Evolutionary conservation across 1,284 basidiomycete species (phyloP).

Genomic region (Inonotus hispidus): DNA sequence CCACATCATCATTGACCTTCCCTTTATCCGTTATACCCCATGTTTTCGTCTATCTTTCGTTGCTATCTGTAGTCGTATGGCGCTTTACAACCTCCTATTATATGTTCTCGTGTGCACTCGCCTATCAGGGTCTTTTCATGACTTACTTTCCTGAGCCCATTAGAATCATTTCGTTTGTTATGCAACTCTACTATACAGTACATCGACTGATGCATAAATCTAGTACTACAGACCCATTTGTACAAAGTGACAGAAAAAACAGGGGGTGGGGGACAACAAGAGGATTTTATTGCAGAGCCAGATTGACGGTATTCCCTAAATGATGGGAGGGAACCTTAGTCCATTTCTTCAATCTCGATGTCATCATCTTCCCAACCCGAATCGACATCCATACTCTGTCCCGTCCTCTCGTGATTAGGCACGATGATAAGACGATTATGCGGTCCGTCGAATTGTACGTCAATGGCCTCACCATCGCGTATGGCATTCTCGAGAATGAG

Average conservation of each 20-base stretch:
- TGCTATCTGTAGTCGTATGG: not conserved
- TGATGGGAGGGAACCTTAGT: slow-evolving; percentile 32
- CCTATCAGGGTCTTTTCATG: not conserved
- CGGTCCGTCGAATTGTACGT: slow-evolving; percentile 78
- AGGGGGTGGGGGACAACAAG: no score
- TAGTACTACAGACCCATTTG: not conserved
- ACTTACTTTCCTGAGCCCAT: not conserved
- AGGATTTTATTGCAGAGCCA: no score
- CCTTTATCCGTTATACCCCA: not conserved
- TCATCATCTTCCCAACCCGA: slow-evolving; percentile 44
- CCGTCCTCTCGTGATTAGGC: slow-evolving; percentile 78
- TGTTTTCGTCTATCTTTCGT: not conserved
- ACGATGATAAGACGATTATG: slow-evolving; percentile 77
- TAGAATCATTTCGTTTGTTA: not conserved
- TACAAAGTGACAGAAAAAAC: no score
- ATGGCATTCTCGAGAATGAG: slow-evolving; percentile 83
- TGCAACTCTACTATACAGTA: not conserved
- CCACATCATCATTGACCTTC: not conserved
- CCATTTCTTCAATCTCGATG: slow-evolving; percentile 77
- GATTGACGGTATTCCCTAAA: no score
- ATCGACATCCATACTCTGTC: slow-evolving; percentile 58
- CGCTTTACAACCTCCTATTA: not conserved
- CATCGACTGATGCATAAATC: not conserved
- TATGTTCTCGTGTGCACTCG: not conserved
- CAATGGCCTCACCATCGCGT: slow-evolving; percentile 76